These are phyloP conservation scores for Yamadazyma trypodendri DNA, from an alignment of 1,139 yeast genomes.

Conservation along the genomic window DNA sequence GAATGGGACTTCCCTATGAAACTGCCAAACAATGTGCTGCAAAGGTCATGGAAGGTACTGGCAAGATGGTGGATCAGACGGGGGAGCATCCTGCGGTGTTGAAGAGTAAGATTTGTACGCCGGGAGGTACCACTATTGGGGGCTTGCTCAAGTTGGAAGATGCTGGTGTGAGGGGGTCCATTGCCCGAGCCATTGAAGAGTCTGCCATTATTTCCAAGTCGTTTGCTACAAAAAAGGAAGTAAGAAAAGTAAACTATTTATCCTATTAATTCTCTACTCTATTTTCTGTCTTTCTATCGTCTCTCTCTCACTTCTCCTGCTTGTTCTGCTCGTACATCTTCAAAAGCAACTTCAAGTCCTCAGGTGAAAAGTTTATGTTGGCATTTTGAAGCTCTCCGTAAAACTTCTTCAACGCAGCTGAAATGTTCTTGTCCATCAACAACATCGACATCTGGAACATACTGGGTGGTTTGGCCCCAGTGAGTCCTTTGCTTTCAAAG, in stretches of 20 bases:
- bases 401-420: slow-evolving; percentile 28
- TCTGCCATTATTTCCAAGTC: slow-evolving; percentile 83
- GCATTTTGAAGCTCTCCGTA: slow-evolving; percentile 33
- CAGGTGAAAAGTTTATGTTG: slow-evolving; percentile 31
- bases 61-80: slow-evolving; percentile 81
- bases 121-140: slow-evolving; percentile 97
- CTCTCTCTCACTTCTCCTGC: not conserved
- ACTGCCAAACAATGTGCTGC: slow-evolving; percentile 89
- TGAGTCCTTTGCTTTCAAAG: slow-evolving; percentile 34
- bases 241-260: not conserved
- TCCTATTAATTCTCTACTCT: no score
- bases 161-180: slow-evolving; percentile 81
- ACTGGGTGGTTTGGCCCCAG: slow-evolving; percentile 32
- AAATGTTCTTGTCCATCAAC: slow-evolving; percentile 38
- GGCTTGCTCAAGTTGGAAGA: slow-evolving; percentile 94
- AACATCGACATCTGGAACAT: slow-evolving; percentile 38
- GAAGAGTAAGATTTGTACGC: slow-evolving; percentile 90
- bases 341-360: slow-evolving; percentile 32
- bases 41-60: slow-evolving; percentile 95
- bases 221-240: slow-evolving; percentile 60
- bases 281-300: not conserved
- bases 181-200: slow-evolving; percentile 86
- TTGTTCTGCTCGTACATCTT: slow-evolving; percentile 5
- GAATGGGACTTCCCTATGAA: slow-evolving; percentile 89
- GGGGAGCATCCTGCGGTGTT: slow-evolving; percentile 91